Conservation (phyloP, 140 eudicot species). For the Cichorium intybus region DNA sequence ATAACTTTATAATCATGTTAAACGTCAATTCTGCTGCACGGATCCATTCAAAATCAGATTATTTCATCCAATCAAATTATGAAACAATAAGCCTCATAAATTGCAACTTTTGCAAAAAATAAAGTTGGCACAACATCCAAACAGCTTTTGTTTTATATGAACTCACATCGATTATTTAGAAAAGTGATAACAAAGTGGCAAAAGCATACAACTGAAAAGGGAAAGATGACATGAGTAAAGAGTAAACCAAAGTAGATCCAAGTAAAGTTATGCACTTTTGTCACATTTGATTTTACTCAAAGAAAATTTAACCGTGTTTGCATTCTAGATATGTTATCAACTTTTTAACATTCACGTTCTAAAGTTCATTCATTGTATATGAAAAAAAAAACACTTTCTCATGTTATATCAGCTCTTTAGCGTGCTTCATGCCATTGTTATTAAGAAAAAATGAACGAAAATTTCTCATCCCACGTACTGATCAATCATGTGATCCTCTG, state of each 20-base stretch:
- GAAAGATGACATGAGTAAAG: conserved; percentile 4
- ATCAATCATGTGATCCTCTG: too few relatives aligned
- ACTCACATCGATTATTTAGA: neutral
- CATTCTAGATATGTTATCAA: neutral
- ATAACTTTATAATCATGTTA: too few relatives aligned
- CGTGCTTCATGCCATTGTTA: neutral
- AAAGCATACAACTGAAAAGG: conserved; percentile 14
- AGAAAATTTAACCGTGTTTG: neutral
- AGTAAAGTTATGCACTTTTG: conserved; percentile 6
- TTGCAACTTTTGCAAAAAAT: neutral
- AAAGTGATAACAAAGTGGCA: conserved; percentile 8
- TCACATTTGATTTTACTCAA: neutral
- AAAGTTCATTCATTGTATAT: neutral
- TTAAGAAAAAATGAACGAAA: neutral
- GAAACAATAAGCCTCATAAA: neutral
- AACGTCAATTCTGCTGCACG: too few relatives aligned
- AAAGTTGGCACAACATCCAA: neutral
- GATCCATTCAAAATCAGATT: neutral
- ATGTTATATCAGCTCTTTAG: neutral
- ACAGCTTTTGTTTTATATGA: neutral
- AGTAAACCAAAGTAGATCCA: conserved; percentile 13
- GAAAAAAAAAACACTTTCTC: neutral
- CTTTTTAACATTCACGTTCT: neutral
- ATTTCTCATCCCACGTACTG: neutral
- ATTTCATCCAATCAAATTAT: neutral